Evolutionary conservation across 2,329 filamentous ascomycete genomes (phyloP).

Genomic region (Corynespora cassiicola): DNA sequence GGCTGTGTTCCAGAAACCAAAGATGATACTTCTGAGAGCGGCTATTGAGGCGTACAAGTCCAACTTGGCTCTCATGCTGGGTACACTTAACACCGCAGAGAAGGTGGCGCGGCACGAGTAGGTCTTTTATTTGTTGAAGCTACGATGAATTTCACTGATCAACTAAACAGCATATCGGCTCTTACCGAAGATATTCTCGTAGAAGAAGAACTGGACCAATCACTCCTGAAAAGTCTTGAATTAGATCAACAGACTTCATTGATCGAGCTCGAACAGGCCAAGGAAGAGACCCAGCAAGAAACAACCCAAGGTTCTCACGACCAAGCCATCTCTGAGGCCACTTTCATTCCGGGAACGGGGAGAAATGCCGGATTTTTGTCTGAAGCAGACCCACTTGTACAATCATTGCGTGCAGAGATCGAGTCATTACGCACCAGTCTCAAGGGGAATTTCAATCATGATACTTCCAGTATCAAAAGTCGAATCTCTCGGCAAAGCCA

Average conservation of each 20-base stretch:
- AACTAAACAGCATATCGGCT: slow-evolving; percentile 5
- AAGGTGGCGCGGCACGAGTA: slow-evolving; percentile 19
- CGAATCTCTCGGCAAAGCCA: slow-evolving; percentile 14
- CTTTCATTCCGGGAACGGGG: background rate
- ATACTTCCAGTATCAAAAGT: slow-evolving; percentile 7
- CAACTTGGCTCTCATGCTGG: slow-evolving; percentile 25
- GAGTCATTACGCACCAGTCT: slow-evolving; percentile 17
- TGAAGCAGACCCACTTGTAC: slow-evolving; percentile 4
- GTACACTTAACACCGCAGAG: slow-evolving; percentile 27
- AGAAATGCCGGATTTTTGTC: background rate
- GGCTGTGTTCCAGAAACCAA: slow-evolving; percentile 27
- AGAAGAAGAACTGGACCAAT: slow-evolving; percentile 20
- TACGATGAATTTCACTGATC: background rate
- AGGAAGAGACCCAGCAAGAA: slow-evolving; percentile 10
- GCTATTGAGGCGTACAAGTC: slow-evolving; percentile 30
- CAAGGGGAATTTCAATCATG: slow-evolving; percentile 2
- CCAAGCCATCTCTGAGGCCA: background rate
- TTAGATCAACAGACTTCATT: slow-evolving; percentile 20
- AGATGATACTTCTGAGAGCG: slow-evolving; percentile 20
- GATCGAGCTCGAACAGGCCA: slow-evolving; percentile 19
- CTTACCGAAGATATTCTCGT: background rate
- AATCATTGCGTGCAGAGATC: slow-evolving; percentile 12
- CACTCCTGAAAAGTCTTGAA: slow-evolving; percentile 19
- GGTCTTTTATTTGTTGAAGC: background rate
- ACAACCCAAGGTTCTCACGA: slow-evolving; percentile 1